A percentile compares a stretch with the other conserved stretches of the same genome.
Conservation (phyloP, 164 flowering plant genomes). For the Tetrastigma voinierianum region DNA sequence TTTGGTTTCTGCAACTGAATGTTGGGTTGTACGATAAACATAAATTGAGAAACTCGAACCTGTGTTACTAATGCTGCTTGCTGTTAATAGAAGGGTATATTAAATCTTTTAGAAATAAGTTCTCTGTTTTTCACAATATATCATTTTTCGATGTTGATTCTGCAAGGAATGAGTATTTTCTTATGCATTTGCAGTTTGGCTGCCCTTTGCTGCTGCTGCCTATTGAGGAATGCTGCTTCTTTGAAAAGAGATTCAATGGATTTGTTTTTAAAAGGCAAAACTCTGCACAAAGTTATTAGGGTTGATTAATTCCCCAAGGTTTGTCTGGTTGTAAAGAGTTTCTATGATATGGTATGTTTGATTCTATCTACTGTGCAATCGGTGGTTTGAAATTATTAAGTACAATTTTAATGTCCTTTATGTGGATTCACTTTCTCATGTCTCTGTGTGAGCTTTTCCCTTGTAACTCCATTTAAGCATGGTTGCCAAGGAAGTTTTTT, state of each 20-base stretch:
- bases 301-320: too few species aligned
- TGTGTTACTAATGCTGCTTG: too few species aligned
- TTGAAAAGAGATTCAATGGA: not conserved
- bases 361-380: not conserved
- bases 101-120: not conserved
- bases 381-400: not conserved
- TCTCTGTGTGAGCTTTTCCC: not conserved
- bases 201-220: constrained; percentile 35
- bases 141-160: not conserved
- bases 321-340: not conserved
- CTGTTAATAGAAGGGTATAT: too few species aligned
- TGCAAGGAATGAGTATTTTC: not conserved
- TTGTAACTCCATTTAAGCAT: not conserved
- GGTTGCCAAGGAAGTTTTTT: too few species aligned
- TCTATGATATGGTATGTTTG: not conserved
- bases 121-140: not conserved
- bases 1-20: too few species aligned
- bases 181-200: constrained; percentile 29
- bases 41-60: too few species aligned
- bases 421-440: not conserved
- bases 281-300: too few species aligned
- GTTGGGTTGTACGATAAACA: too few species aligned
- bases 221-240: constrained; percentile 41
- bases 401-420: not conserved
- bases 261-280: too few species aligned